These are phyloP conservation scores for Candida pseudoviswanathii DNA, from an alignment of 1,139 yeast species.

Conservation along the genomic window DNA sequence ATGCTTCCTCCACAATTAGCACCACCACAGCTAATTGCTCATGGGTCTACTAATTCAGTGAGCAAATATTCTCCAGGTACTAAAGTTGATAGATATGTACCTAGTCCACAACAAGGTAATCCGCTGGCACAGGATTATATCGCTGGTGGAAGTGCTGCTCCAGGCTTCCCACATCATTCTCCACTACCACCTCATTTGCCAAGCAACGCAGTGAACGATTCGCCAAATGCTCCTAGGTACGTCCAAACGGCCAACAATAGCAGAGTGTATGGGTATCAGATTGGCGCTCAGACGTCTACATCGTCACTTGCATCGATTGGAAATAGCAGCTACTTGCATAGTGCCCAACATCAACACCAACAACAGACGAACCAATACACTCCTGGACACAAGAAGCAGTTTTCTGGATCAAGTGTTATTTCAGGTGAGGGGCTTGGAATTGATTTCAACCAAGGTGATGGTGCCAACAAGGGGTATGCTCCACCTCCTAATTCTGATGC, in stretches of 20 bases:
- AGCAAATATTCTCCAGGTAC: conserved; percentile 21
- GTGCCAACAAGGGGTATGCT: background rate
- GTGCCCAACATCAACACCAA: conserved; percentile 4
- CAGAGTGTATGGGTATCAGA: conserved; percentile 11
- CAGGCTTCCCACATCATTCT: background rate
- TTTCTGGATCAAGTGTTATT: conserved; percentile 27
- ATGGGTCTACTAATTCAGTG: conserved; percentile 19
- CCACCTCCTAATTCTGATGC: background rate
- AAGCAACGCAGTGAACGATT: background rate
- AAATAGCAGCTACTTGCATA: background rate
- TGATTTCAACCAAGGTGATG: background rate
- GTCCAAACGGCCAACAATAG: conserved; percentile 10
- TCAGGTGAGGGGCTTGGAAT: conserved; percentile 15
- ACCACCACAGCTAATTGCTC: conserved; percentile 19
- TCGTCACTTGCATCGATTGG: conserved; percentile 16
- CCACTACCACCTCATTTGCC: background rate
- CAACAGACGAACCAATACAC: background rate
- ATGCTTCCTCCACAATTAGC: conserved; percentile 3
- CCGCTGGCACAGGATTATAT: no score
- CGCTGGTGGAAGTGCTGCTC: background rate
- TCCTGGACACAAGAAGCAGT: conserved; percentile 19
- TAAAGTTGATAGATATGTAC: conserved; percentile 25
- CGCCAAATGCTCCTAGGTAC: conserved; percentile 1
- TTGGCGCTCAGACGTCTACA: conserved; percentile 12
- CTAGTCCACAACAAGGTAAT: conserved; percentile 14